Evolutionary conservation across 2,329 filamentous ascomycete species (phyloP), one percentile per base, ranked within the genome.

Genomic region (Fusarium tuaranense): DNA sequence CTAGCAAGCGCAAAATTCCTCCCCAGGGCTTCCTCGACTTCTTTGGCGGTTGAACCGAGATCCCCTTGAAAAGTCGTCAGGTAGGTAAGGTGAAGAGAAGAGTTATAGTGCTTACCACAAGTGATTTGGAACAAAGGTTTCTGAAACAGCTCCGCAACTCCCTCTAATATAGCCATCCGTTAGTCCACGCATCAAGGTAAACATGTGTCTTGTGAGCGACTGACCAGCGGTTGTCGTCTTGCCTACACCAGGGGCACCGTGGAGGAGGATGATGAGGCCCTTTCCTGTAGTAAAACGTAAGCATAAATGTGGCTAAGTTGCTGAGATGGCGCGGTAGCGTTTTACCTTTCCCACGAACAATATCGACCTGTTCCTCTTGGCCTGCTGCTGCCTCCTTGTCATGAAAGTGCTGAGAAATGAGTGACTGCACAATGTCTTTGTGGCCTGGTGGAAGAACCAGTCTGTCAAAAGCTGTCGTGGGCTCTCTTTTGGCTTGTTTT

Each of bases 151-250:
- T 70, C 63, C 0, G 71, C 71, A n/a, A 73, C 59, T 0, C 71
- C 69, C 53, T 72, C 71, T 72, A 27, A 27, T 27, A 27, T 27
- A 27, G 13, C 8, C 3, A 51, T 51, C 22, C 34, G 7, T 38
- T 16, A 38, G 34, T 38, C 34, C 34, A 27, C 13, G 46, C 7
- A 27, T 27, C 36, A 25, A 18, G 6, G 13, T 14, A 18, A 12
- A 30, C 34, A 27, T 27, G 27, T 27, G 27, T 27, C 14, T 30
- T n/a, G 16, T 18, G 16, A 16, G 16, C 16, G 7, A 16, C 36
- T 39, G 16, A 51, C 65, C 70, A 1, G 71, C 71, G 0, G 71
- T 73, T 0, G 53, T 25, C 1, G 71, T 73, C 27, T 73, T 73
- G 4, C 71, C 71, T 0, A 69, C 66, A 1, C 69, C 71, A 1